Evolutionary conservation across 108 stramenopile species (phyloP).

Genomic region (Stephanodiscus minutulus): DNA sequence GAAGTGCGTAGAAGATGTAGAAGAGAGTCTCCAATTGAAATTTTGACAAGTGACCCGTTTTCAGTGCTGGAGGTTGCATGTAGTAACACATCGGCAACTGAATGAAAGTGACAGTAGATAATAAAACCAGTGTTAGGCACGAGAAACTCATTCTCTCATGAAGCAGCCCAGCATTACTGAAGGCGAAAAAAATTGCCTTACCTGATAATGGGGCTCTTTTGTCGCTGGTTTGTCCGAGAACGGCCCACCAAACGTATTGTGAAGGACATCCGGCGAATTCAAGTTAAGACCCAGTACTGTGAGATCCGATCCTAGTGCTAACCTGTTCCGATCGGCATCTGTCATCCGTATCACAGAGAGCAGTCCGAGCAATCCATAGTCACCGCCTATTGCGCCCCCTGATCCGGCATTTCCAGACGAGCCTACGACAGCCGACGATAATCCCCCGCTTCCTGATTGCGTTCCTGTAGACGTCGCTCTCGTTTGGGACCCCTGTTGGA

Average conservation of each 20-base stretch:
- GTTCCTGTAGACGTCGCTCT: slow-evolving; percentile 32
- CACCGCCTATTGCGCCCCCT: slow-evolving; percentile 82
- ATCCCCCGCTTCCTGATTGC: slow-evolving; percentile 41
- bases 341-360: slow-evolving; percentile 96
- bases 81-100: slow-evolving; percentile 95
- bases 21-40: slow-evolving; percentile 98
- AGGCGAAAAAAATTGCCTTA: slow-evolving; percentile 35
- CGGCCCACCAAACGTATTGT: slow-evolving; percentile 92
- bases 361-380: slow-evolving; percentile 93
- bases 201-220: slow-evolving; percentile 93
- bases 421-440: slow-evolving; percentile 24
- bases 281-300: slow-evolving; percentile 95
- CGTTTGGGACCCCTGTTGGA: slow-evolving; percentile 29
- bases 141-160: background rate
- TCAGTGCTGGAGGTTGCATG: slow-evolving; percentile 91
- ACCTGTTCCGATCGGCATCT: slow-evolving; percentile 91
- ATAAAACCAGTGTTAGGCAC: slow-evolving; percentile 9
- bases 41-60: slow-evolving; percentile 92
- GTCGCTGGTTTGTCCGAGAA: slow-evolving; percentile 87
- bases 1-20: slow-evolving; percentile 98
- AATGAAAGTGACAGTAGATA: background rate
- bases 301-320: slow-evolving; percentile 95
- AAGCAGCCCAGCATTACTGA: background rate
- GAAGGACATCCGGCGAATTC: slow-evolving; percentile 90
- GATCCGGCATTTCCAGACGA: slow-evolving; percentile 43